Evolutionary conservation across 2,329 filamentous ascomycete genomes (phyloP), one percentile per base, ranked within the genome.

Genomic region (Raffaelea arxii): DNA sequence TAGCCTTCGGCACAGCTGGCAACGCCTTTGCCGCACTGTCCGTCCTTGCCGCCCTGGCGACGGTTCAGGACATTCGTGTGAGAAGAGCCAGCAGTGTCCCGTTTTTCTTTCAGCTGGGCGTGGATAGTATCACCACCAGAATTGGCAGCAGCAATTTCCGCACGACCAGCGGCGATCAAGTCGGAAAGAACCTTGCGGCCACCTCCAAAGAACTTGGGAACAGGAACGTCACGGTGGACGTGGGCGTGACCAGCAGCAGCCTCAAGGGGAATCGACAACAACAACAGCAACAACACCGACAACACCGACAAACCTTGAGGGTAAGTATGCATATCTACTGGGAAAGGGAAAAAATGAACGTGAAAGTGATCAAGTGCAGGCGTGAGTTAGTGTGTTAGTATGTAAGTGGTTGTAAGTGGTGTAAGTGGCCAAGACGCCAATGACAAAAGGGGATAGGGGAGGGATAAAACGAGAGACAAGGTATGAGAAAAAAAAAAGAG

Each of bases 1-100:
- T 59, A 56, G 2, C 60, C 62, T 6, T 49, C 35, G 3, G 56
- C 51, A 44, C 63, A 65, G 38, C 54, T 60, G 10, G 59, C 62
- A 22, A 50, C 19, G 0, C 50, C 51, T 2, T 53, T 44, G 3
- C 63, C 63, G 23, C 63, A 65, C 23, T 51, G 48, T 1, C 46
- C 51, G 27, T 57, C 54, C 9, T 45, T 53, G 24, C 54, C 54
- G 27, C 53, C 49, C 24, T 59, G 55, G 9, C 58, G 51, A 32
- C 46, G 49, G 3, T 49, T 38, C 3, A 55, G 25, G 14, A 4
- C 37, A n/a, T n/a, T n/a, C n/a, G n/a, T n/a, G n/a, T n/a, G n/a
- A n/a, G n/a, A n/a, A n/a, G n/a, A n/a, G n/a, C n/a, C n/a, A n/a
- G n/a, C n/a, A n/a, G n/a, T n/a, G n/a, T n/a, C n/a, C n/a, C n/a